Evolutionary conservation across 192 early-diverging fungal genomes (phyloP).

Genomic region (Pilaira anomala): DNA sequence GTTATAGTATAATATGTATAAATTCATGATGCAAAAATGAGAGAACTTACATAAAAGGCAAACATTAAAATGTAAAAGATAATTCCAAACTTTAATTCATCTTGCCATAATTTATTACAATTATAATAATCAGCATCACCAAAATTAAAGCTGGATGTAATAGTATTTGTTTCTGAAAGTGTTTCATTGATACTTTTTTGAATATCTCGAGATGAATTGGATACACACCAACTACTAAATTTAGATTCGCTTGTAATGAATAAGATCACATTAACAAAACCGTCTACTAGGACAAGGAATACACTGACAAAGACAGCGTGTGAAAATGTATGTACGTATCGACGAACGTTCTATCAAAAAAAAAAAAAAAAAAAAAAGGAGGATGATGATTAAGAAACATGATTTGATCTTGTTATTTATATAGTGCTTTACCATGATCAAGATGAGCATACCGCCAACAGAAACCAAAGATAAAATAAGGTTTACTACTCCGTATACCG

Average conservation of each 20-base stretch:
- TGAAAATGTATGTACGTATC: conserved; percentile 12
- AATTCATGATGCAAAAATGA: no score
- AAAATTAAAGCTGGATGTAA: conserved; percentile 22
- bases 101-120: conserved; percentile 32
- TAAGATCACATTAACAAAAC: conserved; percentile 32
- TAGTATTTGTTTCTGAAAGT: conserved; percentile 3
- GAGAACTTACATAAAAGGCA: conserved; percentile 35
- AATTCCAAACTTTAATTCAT: conserved; percentile 39
- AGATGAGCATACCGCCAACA: not conserved
- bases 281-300: conserved; percentile 28
- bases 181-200: not conserved
- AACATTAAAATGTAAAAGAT: conserved; percentile 25
- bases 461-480: conserved; percentile 15
- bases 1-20: no score
- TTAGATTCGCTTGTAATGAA: conserved; percentile 18
- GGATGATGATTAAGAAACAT: not conserved
- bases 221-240: conserved; percentile 15
- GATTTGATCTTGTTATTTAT: not conserved
- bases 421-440: no score
- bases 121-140: conserved; percentile 34
- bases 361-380: no score
- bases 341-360: conserved; percentile 20
- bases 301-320: conserved; percentile 24
- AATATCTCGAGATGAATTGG: conserved; percentile 1
- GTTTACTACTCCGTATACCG: conserved; percentile 16